phyloP scores from a whole-genome alignment of 441 rosid species.

The Viola pubescens region DNA sequence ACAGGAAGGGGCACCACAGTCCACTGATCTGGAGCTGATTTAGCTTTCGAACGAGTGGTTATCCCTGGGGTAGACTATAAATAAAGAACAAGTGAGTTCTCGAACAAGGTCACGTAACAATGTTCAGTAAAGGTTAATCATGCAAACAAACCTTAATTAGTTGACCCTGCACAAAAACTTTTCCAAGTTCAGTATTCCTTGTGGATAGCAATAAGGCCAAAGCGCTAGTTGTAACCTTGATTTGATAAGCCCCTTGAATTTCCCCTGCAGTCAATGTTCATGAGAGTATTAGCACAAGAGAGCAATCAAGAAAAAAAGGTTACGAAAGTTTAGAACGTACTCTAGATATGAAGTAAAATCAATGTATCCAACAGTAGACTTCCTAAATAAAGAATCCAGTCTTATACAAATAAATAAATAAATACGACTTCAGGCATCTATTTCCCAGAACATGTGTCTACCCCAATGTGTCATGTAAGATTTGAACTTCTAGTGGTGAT shows the following conservation, averaged over 20 bases:
- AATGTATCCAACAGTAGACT: no score
- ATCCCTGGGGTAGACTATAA: slow-evolving; percentile 62
- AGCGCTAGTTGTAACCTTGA: slow-evolving; percentile 80
- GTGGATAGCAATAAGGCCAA: slow-evolving; percentile 69
- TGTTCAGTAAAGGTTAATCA: slow-evolving; percentile 11
- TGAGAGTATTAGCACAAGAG: no score
- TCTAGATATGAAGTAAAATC: no score
- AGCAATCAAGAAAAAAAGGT: no score
- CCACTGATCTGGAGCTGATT: slow-evolving; percentile 80
- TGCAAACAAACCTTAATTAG: slow-evolving; percentile 48
- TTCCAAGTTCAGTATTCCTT: slow-evolving; percentile 62
- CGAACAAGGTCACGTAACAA: not conserved
- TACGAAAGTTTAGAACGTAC: no score
- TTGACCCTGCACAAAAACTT: slow-evolving; percentile 69
- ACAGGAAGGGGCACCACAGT: slow-evolving; percentile 62
- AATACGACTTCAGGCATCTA: no score
- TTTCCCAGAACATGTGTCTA: no score
- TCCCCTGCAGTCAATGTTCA: slow-evolving; percentile 41
- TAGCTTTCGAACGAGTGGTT: slow-evolving; percentile 89
- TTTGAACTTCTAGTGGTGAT: no score
- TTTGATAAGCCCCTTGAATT: slow-evolving; percentile 86
- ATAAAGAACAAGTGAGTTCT: slow-evolving; percentile 15
- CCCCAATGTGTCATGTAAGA: no score
- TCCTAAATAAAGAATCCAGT: no score
- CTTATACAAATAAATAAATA: no score